These are phyloP conservation scores for Uronychia binucleata DNA, from an alignment of 73 alveolate genomes.

Conservation along the genomic window DNA sequence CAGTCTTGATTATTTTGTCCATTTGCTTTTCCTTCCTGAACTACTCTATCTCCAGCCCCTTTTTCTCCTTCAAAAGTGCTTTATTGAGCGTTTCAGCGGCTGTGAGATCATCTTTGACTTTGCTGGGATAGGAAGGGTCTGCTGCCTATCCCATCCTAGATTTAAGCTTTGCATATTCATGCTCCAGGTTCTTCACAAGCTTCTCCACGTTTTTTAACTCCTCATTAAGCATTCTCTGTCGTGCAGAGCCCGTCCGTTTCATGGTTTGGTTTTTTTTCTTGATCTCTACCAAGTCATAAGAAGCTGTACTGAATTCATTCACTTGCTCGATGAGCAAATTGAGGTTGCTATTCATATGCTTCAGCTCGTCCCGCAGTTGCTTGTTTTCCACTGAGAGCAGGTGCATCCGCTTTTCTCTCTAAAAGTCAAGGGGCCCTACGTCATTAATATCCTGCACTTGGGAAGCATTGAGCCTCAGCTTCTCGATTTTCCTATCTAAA, in stretches of 20 bases:
- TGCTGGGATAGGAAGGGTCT: slow-evolving; percentile 24
- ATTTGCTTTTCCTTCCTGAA: slow-evolving; percentile 33
- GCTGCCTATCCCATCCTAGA: slow-evolving; percentile 33
- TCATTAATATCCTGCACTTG: not conserved
- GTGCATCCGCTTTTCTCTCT: slow-evolving; percentile 28
- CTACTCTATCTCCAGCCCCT: slow-evolving; percentile 30
- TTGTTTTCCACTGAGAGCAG: slow-evolving; percentile 34
- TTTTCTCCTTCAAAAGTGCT: slow-evolving; percentile 3
- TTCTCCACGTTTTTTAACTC: slow-evolving; percentile 43
- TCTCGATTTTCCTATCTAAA: not conserved
- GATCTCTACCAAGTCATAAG: slow-evolving; percentile 2
- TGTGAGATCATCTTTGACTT: slow-evolving; percentile 18
- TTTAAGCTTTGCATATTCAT: slow-evolving; percentile 29
- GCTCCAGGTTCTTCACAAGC: slow-evolving; percentile 18
- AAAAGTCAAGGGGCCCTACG: not conserved
- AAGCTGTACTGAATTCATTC: slow-evolving; percentile 21
- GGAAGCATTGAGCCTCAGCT: not conserved
- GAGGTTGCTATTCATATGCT: slow-evolving; percentile 47
- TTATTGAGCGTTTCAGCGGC: slow-evolving; percentile 24
- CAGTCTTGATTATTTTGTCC: slow-evolving; percentile 32
- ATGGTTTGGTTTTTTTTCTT: not conserved
- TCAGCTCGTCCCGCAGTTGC: slow-evolving; percentile 38
- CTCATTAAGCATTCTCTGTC: slow-evolving; percentile 15
- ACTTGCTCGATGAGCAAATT: slow-evolving; percentile 42
- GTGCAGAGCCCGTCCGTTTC: slow-evolving; percentile 23